Base-by-base conservation (phyloP, 805 yeast genomes). In the Cyberlindnera nakhonratchasimensis region DNA sequence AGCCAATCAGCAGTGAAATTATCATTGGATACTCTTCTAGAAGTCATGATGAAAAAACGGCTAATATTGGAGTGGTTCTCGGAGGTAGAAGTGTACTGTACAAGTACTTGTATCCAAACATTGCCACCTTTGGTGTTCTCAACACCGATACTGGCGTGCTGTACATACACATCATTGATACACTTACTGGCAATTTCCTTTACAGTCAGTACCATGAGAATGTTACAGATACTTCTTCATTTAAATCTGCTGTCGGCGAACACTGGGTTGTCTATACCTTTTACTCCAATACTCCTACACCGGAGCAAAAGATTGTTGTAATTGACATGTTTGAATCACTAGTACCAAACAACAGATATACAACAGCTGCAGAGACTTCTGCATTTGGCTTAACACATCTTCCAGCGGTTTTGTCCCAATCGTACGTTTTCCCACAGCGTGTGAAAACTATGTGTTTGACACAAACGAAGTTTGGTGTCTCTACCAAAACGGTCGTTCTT, bases 241-340 rank as follows among this genome's bases (percentile, higher is more conserved):
- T 87, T 22, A 64, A 72, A 18, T 53, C 87, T 21, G 69, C 79
- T 1, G 74, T 79, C 61, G 93, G 88, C 37, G 98, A 91, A 58
- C 79, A 90, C 63, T 91, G 93, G 86, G 67, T 88, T 14, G 71
- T 86, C 10, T 82, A 85, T 56, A 68, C 90, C 0, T 82, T 78
- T 53, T 76, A 72, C 55, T 72, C 80, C 42, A 55, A 57, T 1
- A 58, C 59, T 2, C 81, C 82, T 10, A 59, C 69, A 17, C 71
- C 77, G 3, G 75, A 75, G 24, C 74, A 76, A 37, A 75, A 81
- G 52, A 56, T 93, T 12, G 78, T 73, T 13, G 88, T 85, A 4
- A 67, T 87, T 53, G 97, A 93, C 59, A 62, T 93, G 29, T 93
- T 79, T 62, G 95, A 87, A 54, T 80, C 88, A 1, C 56, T 68